phyloP scores from a whole-genome alignment of 2,329 filamentous ascomycete species.

The Atkinsonella texensis region DNA sequence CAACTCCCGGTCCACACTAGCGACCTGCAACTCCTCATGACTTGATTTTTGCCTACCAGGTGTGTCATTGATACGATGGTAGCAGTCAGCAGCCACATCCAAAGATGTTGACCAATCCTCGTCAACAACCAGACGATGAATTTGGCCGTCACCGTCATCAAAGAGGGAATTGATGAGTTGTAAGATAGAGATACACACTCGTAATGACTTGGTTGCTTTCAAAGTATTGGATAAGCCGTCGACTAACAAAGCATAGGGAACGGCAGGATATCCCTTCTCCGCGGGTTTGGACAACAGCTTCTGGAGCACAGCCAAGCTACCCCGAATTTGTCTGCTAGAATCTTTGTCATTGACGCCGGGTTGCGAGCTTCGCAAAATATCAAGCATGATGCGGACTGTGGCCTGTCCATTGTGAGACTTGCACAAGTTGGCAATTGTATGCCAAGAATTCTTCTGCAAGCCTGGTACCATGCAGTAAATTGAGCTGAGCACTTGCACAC shows the following conservation, averaged over 20 bases:
- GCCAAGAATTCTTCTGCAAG: slow-evolving; percentile 55
- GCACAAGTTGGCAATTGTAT: slow-evolving; percentile 57
- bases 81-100: slow-evolving; percentile 45
- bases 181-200: slow-evolving; percentile 35
- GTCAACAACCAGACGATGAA: slow-evolving; percentile 46
- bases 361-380: slow-evolving; percentile 42
- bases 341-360: slow-evolving; percentile 36
- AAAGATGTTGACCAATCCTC: slow-evolving; percentile 55
- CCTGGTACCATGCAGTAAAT: slow-evolving; percentile 54
- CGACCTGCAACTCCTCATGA: slow-evolving; percentile 21
- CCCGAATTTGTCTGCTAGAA: slow-evolving; percentile 44
- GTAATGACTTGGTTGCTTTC: slow-evolving; percentile 29
- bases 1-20: slow-evolving; percentile 31
- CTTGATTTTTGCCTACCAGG: slow-evolving; percentile 12
- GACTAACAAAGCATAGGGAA: slow-evolving; percentile 47
- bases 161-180: slow-evolving; percentile 45
- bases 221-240: slow-evolving; percentile 43
- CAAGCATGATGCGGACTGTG: slow-evolving; percentile 52
- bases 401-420: slow-evolving; percentile 62
- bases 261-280: slow-evolving; percentile 46
- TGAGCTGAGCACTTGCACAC: slow-evolving; percentile 58
- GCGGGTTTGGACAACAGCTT: slow-evolving; percentile 49
- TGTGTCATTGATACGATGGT: slow-evolving; percentile 18
- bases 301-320: slow-evolving; percentile 49
- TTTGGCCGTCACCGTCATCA: slow-evolving; percentile 34